A percentile compares a stretch with the other conserved stretches of the same genome.
Evolutionary conservation across 176 grass and related monocot genomes (phyloP).

Genomic region (Alloteropsis semialata): DNA sequence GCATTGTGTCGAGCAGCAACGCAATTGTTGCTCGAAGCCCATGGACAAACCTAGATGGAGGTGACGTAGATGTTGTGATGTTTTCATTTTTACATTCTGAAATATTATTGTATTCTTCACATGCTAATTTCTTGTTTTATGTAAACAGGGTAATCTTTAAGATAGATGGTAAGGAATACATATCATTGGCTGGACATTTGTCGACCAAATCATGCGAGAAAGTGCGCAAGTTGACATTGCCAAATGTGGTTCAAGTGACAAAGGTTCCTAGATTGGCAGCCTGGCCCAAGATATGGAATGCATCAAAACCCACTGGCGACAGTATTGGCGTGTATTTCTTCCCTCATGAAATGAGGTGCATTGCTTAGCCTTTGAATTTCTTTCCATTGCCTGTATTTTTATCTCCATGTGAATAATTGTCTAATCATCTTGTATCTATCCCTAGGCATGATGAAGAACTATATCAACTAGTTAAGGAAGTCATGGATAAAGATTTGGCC

Average conservation of each 20-base stretch:
- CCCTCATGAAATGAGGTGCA: conserved; percentile 44
- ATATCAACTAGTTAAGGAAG: conserved; percentile 31
- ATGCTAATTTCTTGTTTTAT: conserved; percentile 23
- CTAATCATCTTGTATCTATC: not conserved
- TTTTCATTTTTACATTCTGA: not conserved
- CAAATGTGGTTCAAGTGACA: conserved; percentile 25
- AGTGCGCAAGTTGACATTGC: conserved; percentile 36
- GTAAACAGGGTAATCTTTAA: conserved; percentile 42
- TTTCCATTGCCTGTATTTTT: not conserved
- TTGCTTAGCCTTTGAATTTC: not conserved
- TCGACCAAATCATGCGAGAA: conserved; percentile 58
- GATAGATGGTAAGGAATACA: conserved; percentile 28
- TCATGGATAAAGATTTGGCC: conserved; percentile 32
- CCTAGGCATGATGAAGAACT: conserved; percentile 25
- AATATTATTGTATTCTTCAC: not conserved
- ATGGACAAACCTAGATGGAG: conserved; percentile 33
- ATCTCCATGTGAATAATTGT: not conserved
- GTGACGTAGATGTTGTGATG: not conserved
- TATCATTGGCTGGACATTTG: conserved; percentile 46
- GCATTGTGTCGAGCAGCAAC: not conserved
- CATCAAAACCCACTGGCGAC: conserved; percentile 39
- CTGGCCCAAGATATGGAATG: conserved; percentile 46
- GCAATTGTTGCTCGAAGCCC: conserved; percentile 11
- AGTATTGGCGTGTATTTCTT: conserved; percentile 64
- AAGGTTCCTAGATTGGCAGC: conserved; percentile 34